Evolutionary conservation across 371 early-diverging fungal species (phyloP), one percentile per base, ranked within the genome.

Genomic region (Globomyces sp.): DNA sequence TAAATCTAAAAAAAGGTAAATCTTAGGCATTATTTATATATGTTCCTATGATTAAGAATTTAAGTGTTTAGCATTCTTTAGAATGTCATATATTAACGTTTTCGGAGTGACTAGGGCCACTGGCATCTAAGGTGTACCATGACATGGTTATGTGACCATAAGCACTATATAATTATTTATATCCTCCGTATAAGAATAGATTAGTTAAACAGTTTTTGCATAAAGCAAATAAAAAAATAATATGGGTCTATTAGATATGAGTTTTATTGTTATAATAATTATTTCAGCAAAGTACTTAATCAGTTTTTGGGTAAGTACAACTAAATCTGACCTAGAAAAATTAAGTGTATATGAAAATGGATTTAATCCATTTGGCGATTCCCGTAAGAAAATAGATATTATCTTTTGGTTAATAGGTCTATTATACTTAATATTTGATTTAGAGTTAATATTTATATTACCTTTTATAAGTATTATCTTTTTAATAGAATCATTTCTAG

Each of bases 371-470:
- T 9, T 47, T 47, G 47, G 47, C 6, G 47, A 47, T 47, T 6
- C 47, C 11, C 6, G 47, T 9, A 47, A 9, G 47, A 47, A 47
- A 47, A 47, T 47, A 9, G 47, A 47, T 47, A 47, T 47, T 47
- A 47, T 47, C 11, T 47, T 9, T 47, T 47, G 47, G 47, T 9
- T 47, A 9, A 47, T 47, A 47, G 47, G 47, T 47, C 11, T 47
- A 47, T 47, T 47, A 47, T 47, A 47, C 11, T 79, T 83, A 75
- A 66, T 82, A 72, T 84, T 79, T 57, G 68, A 75, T 67, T 69
- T 84, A 55, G 80, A 75, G 70, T 85, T 85, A 64, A 72, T 83
- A 65, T 70, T 83, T 67, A 74, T 83, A 81, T 84, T 83, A 64
- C 77, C 82, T 71, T 83, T 85, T 72, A 83, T 70, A 44, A 82